Percentiles rank a stretch among this genome's conserved stretches.
Conservation (phyloP, 2,329 filamentous ascomycete genomes). For the Plectosphaerella plurivora region DNA sequence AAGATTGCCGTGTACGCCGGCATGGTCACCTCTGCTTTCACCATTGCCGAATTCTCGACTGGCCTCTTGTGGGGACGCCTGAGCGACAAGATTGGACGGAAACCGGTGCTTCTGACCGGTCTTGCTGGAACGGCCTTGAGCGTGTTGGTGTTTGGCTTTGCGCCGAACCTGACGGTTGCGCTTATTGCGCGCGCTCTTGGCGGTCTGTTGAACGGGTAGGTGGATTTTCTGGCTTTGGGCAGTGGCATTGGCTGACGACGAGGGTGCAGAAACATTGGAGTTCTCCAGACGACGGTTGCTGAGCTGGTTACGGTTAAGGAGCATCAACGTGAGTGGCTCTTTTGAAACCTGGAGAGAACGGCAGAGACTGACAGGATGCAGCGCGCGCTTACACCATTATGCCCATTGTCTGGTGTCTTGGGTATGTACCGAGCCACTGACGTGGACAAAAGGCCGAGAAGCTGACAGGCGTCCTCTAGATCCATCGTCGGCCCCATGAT, state of each 20-base stretch:
- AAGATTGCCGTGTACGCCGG: constrained; percentile 90
- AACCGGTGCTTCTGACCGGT: constrained; percentile 87
- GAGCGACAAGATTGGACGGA: constrained; percentile 87
- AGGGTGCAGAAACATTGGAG: constrained; percentile 74
- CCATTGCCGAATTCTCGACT: constrained; percentile 90
- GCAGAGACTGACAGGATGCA: constrained; percentile 31
- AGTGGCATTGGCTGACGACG: constrained; percentile 15
- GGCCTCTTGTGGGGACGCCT: constrained; percentile 90
- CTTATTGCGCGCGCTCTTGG: constrained; percentile 84
- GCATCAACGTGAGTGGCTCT: constrained; percentile 70
- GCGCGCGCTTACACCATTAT: constrained; percentile 94
- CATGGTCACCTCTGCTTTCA: constrained; percentile 94
- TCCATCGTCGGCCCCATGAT: constrained; percentile 91
- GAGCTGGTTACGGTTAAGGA: constrained; percentile 91
- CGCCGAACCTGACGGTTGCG: constrained; percentile 74
- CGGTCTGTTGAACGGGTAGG: constrained; percentile 86
- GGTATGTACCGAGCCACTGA: constrained; percentile 47
- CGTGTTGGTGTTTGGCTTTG: constrained; percentile 89
- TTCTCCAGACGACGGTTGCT: constrained; percentile 90
- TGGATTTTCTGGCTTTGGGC: constrained; percentile 9
- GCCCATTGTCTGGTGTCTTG: constrained; percentile 97
- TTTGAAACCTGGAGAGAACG: background rate
- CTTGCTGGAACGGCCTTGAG: constrained; percentile 87
- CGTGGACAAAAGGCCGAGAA: background rate
- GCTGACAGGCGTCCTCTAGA: constrained; percentile 39